phyloP scores from a whole-genome alignment of 768 basidiomycete species.

The Lactarius pseudohatsudake region DNA sequence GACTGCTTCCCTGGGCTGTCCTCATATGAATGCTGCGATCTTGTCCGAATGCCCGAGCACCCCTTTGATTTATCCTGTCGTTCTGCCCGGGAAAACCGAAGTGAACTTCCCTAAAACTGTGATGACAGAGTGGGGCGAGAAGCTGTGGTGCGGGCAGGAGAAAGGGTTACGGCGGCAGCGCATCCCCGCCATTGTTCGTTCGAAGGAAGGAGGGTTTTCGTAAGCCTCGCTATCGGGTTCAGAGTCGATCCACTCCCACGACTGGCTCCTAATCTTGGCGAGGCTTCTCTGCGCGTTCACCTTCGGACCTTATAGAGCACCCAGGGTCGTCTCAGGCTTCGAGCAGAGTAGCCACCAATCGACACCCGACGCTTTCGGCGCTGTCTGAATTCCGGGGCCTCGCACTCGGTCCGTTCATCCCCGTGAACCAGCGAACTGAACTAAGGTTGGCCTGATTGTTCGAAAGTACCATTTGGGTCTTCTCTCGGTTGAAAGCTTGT shows the following conservation, averaged over 20 bases:
- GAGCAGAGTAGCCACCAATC: neutral
- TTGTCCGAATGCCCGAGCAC: neutral
- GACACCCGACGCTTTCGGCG: conserved; percentile 1
- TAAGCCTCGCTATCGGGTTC: conserved; percentile 6
- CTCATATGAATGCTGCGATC: conserved; percentile 4
- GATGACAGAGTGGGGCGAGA: conserved; percentile 14
- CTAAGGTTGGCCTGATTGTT: neutral
- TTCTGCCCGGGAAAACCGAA: neutral
- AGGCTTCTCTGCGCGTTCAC: conserved; percentile 8
- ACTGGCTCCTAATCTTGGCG: conserved; percentile 8
- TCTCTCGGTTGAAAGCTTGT: conserved; percentile 26
- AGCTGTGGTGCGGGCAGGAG: neutral
- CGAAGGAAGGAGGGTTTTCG: conserved; percentile 6
- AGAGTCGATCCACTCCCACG: conserved; percentile 23
- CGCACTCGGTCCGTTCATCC: conserved; percentile 18
- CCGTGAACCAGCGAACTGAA: neutral
- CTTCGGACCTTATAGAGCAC: conserved; percentile 20
- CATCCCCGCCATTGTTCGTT: conserved; percentile 2
- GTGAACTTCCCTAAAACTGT: neutral
- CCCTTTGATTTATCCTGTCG: neutral
- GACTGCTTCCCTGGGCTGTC: conserved; percentile 2
- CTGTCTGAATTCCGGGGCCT: conserved; percentile 19
- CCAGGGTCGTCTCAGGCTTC: neutral
- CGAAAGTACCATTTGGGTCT: conserved; percentile 5
- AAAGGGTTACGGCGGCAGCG: neutral